A percentile compares a stretch with the other conserved stretches of the same genome.
Evolutionary conservation across 2,329 filamentous ascomycete species (phyloP).

Genomic region (Westerdykella aurantiaca): DNA sequence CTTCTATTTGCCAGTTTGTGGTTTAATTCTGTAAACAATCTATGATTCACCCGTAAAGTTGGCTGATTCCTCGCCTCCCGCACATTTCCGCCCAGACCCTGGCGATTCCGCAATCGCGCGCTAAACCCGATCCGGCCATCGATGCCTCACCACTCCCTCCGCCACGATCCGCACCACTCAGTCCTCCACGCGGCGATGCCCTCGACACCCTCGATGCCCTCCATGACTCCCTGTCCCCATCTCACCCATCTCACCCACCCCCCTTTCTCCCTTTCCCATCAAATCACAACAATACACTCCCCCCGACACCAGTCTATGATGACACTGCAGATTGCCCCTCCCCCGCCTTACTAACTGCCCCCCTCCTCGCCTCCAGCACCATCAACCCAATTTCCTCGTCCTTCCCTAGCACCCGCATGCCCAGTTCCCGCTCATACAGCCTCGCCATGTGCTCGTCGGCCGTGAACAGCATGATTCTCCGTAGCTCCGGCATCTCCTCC

Average conservation of each 20-base stretch:
- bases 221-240: too few relatives aligned
- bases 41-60: too few relatives aligned
- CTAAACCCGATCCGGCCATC: not conserved
- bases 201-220: too few relatives aligned
- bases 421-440: slow-evolving; percentile 24
- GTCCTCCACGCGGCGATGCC: slow-evolving; percentile 12
- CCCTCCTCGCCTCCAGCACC: slow-evolving; percentile 21
- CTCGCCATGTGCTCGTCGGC: slow-evolving; percentile 19
- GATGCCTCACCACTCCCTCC: not conserved
- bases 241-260: too few relatives aligned
- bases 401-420: slow-evolving; percentile 20
- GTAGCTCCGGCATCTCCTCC: slow-evolving; percentile 53
- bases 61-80: slow-evolving; percentile 7
- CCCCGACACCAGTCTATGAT: too few relatives aligned
- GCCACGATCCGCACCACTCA: slow-evolving; percentile 13
- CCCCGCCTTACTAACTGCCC: slow-evolving; percentile 8
- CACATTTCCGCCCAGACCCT: not conserved
- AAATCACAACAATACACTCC: too few relatives aligned
- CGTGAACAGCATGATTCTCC: slow-evolving; percentile 35
- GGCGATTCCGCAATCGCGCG: not conserved
- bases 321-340: not conserved
- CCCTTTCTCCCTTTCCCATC: too few relatives aligned
- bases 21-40: too few relatives aligned
- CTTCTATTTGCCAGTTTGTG: too few relatives aligned
- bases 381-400: slow-evolving; percentile 11